These are phyloP conservation scores for Coffea canephora DNA, from an alignment of 257 asterid genomes.

Conservation along the genomic window DNA sequence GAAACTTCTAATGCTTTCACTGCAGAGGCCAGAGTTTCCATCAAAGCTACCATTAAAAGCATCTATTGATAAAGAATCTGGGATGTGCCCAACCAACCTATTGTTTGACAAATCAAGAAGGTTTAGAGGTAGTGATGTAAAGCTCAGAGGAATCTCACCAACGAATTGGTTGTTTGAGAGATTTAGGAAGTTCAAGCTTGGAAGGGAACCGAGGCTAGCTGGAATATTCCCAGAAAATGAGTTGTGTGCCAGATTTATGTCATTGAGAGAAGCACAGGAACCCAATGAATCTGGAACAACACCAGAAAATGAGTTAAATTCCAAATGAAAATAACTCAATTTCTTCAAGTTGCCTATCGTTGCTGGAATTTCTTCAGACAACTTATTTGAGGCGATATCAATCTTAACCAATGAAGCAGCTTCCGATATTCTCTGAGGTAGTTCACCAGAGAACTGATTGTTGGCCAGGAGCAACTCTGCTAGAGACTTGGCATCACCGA, in stretches of 20 bases:
- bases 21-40: conserved; percentile 43
- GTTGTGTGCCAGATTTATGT: conserved; percentile 34
- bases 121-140: conserved; percentile 33
- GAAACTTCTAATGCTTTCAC: conserved; percentile 19
- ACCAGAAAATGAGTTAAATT: conserved; percentile 36
- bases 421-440: conserved; percentile 35
- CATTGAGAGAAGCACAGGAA: conserved; percentile 33
- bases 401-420: conserved; percentile 34
- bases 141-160: conserved; percentile 35
- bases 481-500: conserved; percentile 38
- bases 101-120: conserved; percentile 45
- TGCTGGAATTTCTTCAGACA: conserved; percentile 34
- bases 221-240: conserved; percentile 38
- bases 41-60: conserved; percentile 33
- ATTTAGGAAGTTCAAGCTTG: conserved; percentile 37
- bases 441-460: conserved; percentile 35
- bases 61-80: conserved; percentile 31
- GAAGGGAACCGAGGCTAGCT: conserved; percentile 32
- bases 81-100: conserved; percentile 31
- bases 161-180: conserved; percentile 35
- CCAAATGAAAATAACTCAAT: conserved; percentile 30
- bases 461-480: conserved; percentile 36
- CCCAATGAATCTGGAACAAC: conserved; percentile 40
- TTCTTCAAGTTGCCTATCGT: conserved; percentile 30
- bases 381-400: conserved; percentile 31